Evolutionary conservation across 148 eudicot genomes (phyloP).

Genomic region (Gaultheria prostrata): DNA sequence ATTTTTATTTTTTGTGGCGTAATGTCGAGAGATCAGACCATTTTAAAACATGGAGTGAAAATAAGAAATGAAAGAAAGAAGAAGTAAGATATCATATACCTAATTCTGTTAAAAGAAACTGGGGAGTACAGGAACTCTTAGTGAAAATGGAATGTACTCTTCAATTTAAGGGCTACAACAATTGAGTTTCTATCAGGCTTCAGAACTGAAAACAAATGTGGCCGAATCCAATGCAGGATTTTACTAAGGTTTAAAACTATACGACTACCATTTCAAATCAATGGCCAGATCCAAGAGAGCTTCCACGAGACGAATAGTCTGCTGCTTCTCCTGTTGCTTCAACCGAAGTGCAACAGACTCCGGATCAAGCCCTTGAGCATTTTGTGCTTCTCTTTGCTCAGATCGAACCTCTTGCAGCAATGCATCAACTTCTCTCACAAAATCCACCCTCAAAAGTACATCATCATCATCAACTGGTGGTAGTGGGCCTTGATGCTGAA

Average conservation of each 20-base stretch:
- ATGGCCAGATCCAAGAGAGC: slow-evolving; percentile 76
- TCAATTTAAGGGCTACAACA: background rate
- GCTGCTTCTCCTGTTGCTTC: slow-evolving; percentile 83
- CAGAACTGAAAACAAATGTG: background rate
- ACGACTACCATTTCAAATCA: slow-evolving; percentile 46
- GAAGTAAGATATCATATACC: background rate
- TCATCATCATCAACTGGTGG: slow-evolving; percentile 67
- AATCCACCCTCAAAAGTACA: slow-evolving; percentile 79
- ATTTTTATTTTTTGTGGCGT: no score
- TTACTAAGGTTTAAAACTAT: background rate
- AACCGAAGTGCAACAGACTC: slow-evolving; percentile 80
- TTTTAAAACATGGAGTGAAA: background rate
- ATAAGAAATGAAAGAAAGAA: no score
- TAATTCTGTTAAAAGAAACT: background rate
- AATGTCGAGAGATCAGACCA: background rate
- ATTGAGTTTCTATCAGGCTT: background rate
- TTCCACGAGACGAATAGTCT: slow-evolving; percentile 62
- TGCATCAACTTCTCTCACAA: slow-evolving; percentile 71
- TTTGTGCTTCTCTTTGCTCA: slow-evolving; percentile 31
- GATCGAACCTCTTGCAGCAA: slow-evolving; percentile 77
- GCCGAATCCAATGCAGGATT: background rate
- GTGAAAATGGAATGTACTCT: background rate
- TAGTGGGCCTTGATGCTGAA: slow-evolving; percentile 81
- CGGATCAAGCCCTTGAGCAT: slow-evolving; percentile 59
- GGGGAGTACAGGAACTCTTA: background rate